Base-by-base conservation (phyloP, 352 stramenopile genomes). In the Phytopythium vexans region DNA sequence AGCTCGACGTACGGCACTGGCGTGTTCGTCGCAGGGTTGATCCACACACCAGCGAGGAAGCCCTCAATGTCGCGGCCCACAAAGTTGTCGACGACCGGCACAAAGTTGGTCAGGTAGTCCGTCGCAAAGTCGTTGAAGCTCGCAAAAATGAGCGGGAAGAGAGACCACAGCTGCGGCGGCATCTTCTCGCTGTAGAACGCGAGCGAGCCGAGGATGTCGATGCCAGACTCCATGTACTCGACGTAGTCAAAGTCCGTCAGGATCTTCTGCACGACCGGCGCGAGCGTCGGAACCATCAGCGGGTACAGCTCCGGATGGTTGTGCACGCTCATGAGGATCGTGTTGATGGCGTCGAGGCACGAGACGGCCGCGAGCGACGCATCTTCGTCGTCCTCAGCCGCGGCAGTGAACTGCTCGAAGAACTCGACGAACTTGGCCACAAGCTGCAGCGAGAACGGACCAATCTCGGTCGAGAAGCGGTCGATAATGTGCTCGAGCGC, bases 51-150 rank as follows among this genome's bases (percentile, higher is more conserved):
- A 0, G 74, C 58, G 27, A 92, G 53, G 54, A 94, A 92, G 31
- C 72, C 77, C 12, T 88, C 77, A 4, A 88, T 74, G 61, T 92
- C 80, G 36, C 84, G 78, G 16, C 77, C 80, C 0, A 99, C 97
- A 64, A 97, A 99, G 68, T 98, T 98, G 67, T 99, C 95, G 38
- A 99, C 88, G 36, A 97, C 94, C 2, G 83, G 85, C 47, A 97
- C 90, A 64, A 99, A 98, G 65, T 98, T 97, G 15, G 90, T 92
- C 41, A 99, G 58, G 65, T 98, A 99, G 70, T 99, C 96, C 32
- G 95, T 96, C 0, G 95, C 96, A 80, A 89, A 99, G 56, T 97
- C 81, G 56, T 98, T 84, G 71, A 98, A 98, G 43, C 92, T 94
- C 41, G 86, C 58, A 57, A 98, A 98, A n/a, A 99, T 80, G 15